Conservation (phyloP, 371 early-diverging fungal species). For the Mucor plumbeus region DNA sequence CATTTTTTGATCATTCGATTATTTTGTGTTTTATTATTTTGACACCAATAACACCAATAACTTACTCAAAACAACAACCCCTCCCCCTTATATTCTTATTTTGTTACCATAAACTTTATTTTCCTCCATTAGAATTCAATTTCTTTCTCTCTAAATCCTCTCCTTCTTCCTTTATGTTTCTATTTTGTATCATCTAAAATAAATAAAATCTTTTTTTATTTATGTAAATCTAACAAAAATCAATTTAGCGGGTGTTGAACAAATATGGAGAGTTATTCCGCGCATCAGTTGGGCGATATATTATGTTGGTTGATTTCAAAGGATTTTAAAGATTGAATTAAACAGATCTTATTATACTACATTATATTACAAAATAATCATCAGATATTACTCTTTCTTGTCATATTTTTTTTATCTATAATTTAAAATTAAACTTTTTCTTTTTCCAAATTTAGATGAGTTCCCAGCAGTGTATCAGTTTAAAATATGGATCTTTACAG, state of each 20-base stretch:
- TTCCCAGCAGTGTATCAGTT: conserved; percentile 1
- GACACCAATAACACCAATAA: background rate
- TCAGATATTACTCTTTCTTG: background rate
- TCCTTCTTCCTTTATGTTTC: background rate
- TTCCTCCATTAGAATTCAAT: background rate
- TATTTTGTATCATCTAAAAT: background rate
- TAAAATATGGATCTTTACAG: background rate
- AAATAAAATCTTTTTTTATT: background rate
- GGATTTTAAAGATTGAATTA: too few species aligned
- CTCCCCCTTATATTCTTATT: background rate
- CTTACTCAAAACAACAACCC: background rate
- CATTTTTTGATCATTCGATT: background rate
- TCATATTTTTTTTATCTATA: background rate
- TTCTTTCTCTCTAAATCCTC: background rate
- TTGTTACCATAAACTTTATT: background rate
- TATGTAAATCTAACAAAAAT: too few species aligned
- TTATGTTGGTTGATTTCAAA: too few species aligned
- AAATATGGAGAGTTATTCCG: too few species aligned
- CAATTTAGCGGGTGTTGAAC: too few species aligned
- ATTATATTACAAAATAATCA: background rate
- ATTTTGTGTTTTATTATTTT: background rate
- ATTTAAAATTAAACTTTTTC: background rate
- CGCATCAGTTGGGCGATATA: too few species aligned
- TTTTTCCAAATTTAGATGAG: background rate
- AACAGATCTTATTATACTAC: background rate